Evolutionary conservation across 2,329 filamentous ascomycete species (phyloP).

Genomic region (Xylariaceae sp.): DNA sequence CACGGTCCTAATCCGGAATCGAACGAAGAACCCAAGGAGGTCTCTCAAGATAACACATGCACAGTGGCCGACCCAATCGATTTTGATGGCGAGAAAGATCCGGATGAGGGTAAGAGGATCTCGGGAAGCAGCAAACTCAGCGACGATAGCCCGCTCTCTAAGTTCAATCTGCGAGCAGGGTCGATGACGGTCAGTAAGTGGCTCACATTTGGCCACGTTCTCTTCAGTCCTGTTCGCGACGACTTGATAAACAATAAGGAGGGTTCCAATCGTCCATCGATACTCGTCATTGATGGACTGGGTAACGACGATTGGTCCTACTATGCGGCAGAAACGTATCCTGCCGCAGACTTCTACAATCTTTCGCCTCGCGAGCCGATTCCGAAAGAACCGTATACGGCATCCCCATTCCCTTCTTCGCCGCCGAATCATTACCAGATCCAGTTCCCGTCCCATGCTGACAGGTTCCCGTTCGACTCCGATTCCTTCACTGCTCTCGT

Average conservation of each 20-base stretch:
- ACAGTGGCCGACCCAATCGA: conserved; percentile 23
- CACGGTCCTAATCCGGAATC: conserved; percentile 29
- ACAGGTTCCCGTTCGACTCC: conserved; percentile 68
- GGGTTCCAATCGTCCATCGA: conserved; percentile 52
- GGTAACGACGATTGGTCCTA: conserved; percentile 89
- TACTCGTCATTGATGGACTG: conserved; percentile 75
- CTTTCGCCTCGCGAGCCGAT: conserved; percentile 55
- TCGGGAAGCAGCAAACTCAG: conserved; percentile 45
- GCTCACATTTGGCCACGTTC: conserved; percentile 77
- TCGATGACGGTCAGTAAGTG: conserved; percentile 84
- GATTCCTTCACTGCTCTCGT: conserved; percentile 73
- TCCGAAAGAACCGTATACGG: conserved; percentile 40
- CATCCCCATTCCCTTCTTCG: conserved; percentile 47
- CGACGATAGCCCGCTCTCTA: conserved; percentile 58
- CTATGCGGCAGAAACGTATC: conserved; percentile 76
- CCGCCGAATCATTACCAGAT: conserved; percentile 72
- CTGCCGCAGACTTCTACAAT: conserved; percentile 69
- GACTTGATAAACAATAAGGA: conserved; percentile 54
- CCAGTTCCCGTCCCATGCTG: conserved; percentile 56
- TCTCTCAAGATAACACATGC: conserved; percentile 30
- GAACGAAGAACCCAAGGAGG: conserved; percentile 14
- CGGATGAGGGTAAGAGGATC: conserved; percentile 34
- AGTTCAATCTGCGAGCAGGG: conserved; percentile 71
- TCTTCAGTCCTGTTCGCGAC: conserved; percentile 74
- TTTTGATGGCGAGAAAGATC: conserved; percentile 34